Base-by-base conservation (phyloP, 257 asterid genomes). In the Linderniella brevidens region DNA sequence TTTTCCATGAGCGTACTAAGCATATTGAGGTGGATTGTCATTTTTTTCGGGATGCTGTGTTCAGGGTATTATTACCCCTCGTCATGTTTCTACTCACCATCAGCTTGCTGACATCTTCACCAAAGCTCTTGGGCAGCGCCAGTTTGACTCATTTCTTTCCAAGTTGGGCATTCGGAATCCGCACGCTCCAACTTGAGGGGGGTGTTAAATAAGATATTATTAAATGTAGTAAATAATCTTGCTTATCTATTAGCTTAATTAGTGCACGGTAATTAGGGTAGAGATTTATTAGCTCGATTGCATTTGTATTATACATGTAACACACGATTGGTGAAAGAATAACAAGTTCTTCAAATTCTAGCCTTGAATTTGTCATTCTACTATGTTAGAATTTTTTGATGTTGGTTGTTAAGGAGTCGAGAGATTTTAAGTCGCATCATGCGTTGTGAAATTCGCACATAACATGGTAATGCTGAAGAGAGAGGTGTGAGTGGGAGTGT, bases 331-430 rank as follows among this genome's bases (percentile, higher is more conserved):
- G n/a, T n/a, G n/a, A n/a, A n/a, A n/a, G n/a, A n/a, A n/a, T n/a
- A n/a, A n/a, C n/a, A n/a, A n/a, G n/a, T n/a, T n/a, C n/a, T n/a
- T n/a, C n/a, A n/a, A n/a, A n/a, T n/a, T n/a, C n/a, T n/a, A n/a
- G n/a, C n/a, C n/a, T n/a, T n/a, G n/a, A n/a, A 8, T 47, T 18
- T 13, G 10, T 9, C 47, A 15, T 20, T 25, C 20, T 16, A 4
- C 16, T 37, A 8, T 45, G 57, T 44, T 48, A 13, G 15, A n/a
- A 19, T 37, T 60, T 53, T 35, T 10, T 49, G 25, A 42, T 44
- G 11, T 38, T 25, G 14, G 45, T 57, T 43, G 62, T 53, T 65
- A 80, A 87, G 54, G 84, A 84, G 55, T 88, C 94, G 96, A 70
- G 66, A 59, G 66, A 84, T 59, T 82, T 88, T 50, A 76, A 70